Conservation (phyloP, 345 rosid genomes). For the Acer negundo region DNA sequence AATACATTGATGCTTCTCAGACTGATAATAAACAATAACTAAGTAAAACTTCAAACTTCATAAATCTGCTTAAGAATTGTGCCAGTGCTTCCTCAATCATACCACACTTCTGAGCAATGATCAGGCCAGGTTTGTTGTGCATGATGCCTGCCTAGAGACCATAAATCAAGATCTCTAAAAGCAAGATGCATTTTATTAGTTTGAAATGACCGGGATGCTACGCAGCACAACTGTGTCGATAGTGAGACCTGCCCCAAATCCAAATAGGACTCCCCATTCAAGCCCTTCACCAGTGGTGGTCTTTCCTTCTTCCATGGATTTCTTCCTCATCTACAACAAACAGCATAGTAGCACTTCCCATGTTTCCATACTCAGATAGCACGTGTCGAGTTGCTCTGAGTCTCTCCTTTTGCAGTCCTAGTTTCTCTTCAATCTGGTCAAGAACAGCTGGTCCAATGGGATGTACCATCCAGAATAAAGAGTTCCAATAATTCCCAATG, state of each 20-base stretch:
- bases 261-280: constrained; percentile 32
- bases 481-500: constrained; percentile 28
- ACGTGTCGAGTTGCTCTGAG: constrained; percentile 22
- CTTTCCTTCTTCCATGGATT: constrained; percentile 21
- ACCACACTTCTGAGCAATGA: not conserved
- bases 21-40: no score
- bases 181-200: not conserved
- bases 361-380: constrained; percentile 26
- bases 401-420: constrained; percentile 21
- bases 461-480: constrained; percentile 30
- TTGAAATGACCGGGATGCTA: not conserved
- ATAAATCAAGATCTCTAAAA: no score
- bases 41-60: no score
- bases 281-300: constrained; percentile 29
- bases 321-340: constrained; percentile 31
- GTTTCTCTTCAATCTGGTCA: constrained; percentile 22
- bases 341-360: constrained; percentile 30
- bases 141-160: no score
- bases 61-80: no score
- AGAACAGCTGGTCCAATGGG: constrained; percentile 30
- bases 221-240: constrained; percentile 20
- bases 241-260: constrained; percentile 30
- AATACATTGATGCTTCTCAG: not conserved
- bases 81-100: not conserved
- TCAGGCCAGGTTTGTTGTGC: not conserved